Conservation (phyloP, 2,329 filamentous ascomycete genomes). For the Phialocephala sp. region DNA sequence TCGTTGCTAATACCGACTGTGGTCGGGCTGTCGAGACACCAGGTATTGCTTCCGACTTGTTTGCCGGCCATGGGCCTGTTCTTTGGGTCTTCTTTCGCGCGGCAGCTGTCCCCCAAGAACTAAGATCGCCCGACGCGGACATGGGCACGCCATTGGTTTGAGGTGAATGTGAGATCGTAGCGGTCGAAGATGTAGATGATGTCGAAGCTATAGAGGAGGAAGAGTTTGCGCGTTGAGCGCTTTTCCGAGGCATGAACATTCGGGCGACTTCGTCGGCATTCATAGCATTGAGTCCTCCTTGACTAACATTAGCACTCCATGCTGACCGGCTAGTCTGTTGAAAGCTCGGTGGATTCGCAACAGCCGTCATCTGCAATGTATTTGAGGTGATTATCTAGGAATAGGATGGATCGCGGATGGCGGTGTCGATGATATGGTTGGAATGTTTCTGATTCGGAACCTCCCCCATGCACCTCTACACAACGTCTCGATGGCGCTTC, state of each 20-base stretch:
- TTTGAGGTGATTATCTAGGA: slow-evolving; percentile 15
- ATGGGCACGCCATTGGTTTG: slow-evolving; percentile 63
- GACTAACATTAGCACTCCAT: slow-evolving; percentile 67
- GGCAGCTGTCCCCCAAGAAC: slow-evolving; percentile 47
- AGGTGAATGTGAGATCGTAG: slow-evolving; percentile 66
- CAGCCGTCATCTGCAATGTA: slow-evolving; percentile 63
- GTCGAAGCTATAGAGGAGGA: slow-evolving; percentile 82
- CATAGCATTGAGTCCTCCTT: slow-evolving; percentile 71
- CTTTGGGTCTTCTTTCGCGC: slow-evolving; percentile 54
- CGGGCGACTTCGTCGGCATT: slow-evolving; percentile 83
- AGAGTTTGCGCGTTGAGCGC: slow-evolving; percentile 84
- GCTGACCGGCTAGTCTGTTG: slow-evolving; percentile 66
- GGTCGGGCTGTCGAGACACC: slow-evolving; percentile 66
- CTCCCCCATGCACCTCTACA: slow-evolving; percentile 31
- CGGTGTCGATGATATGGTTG: slow-evolving; percentile 26
- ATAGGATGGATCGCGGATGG: slow-evolving; percentile 21
- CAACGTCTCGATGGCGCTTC: slow-evolving; percentile 28
- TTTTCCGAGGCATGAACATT: slow-evolving; percentile 91
- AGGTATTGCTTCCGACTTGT: slow-evolving; percentile 69
- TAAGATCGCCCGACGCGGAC: slow-evolving; percentile 35
- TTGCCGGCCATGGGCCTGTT: slow-evolving; percentile 65
- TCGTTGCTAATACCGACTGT: slow-evolving; percentile 64
- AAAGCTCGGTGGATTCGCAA: slow-evolving; percentile 69
- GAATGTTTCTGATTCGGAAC: slow-evolving; percentile 28
- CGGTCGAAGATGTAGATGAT: slow-evolving; percentile 62